Evolutionary conservation across 176 grass and related monocot genomes (phyloP), one percentile per base, ranked within the genome.

Genomic region (Carex kokanica): DNA sequence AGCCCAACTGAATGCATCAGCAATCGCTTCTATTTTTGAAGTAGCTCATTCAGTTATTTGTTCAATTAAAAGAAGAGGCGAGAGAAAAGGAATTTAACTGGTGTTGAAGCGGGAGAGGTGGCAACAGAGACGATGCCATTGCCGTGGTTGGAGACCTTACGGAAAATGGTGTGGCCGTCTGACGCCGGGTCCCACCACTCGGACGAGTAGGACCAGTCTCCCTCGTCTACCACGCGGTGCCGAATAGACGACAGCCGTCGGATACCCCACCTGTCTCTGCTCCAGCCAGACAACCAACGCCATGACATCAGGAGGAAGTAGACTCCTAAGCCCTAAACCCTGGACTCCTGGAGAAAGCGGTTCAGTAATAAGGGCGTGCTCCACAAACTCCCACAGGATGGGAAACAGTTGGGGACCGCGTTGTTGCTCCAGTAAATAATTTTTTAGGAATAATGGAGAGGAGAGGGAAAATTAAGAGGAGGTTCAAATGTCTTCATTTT

Each of bases 111-210:
- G 51, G 92, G 95, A 83, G 94, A 94, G 40, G 92, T 63, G 40
- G 83, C 75, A n/a, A 98, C 92, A 21, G 95, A 98, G 69, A 94
- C 90, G 84, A 93, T 78, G 65, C 92, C 95, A 61, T 98, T 98
- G 72, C 92, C 95, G 68, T 85, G 85, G 3, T 78, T 84, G 36
- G 92, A 98, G 81, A 81, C 49, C 72, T 84, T 80, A 41, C 67
- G 65, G 87, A 94, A 98, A 80, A 91, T 86, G 43, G 87, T 93
- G 34, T 93, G 84, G 51, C 72, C 90, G 3, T 84, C 88, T 57
- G 92, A 85, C 34, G 88, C 77, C 61, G 88, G 57, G 29, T 93
- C 90, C 95, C 95, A 98, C 92, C 95, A 94, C 82, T 98, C 92
- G 7, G 57, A 66, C 74, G 85, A 51, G 84, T 87, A 94, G 3